Base-by-base conservation (phyloP, 2,329 filamentous ascomycete genomes). In the Diaporthe destruens region DNA sequence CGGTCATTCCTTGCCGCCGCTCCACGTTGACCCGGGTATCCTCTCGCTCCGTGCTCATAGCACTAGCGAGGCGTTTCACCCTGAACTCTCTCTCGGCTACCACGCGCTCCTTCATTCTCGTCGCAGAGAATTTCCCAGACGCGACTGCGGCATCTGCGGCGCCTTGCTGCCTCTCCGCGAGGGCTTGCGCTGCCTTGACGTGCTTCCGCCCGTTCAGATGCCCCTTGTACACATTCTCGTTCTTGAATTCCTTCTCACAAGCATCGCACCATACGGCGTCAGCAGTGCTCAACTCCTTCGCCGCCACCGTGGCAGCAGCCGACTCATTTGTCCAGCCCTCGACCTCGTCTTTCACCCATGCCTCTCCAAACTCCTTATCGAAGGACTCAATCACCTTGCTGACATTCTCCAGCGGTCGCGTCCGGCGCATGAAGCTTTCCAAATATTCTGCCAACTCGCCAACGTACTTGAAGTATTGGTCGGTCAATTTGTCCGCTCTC, bases 1-100 rank as follows among this genome's bases (percentile, higher is more conserved):
- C 96, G 3, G 96, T 99, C 95, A 99, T 98, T 76, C 96, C 96
- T 81, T 97, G 94, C 82, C 94, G 96, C 67, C 96, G 93, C 87
- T 99, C 97, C 14, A 98, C 95, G 79, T 99, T 98, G 77, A 96
- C 92, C 63, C 93, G 90, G 0, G 96, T 98, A 79, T 98, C 96
- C 81, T 93, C 89, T 72, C 96, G 92, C 80, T 98, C 94, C 18
- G 92, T 93, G 80, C 93, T 92, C 90, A 99, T 96, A 6, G 93
- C 90, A 61, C 91, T 89, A 12, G 94, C 91, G 8, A 99, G 87
- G 69, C 92, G 93, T 80, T 92, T 93, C 68, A 98, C 89, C 23
- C 94, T 90, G 81, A 92, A 92, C 80, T 99, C 96, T 71, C 95
- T 92, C 80, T 96, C 94, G 1, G 96, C 96, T 12, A 99, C 91